Conservation (phyloP, 371 early-diverging fungal genomes). For the Entomophthora muscae region DNA sequence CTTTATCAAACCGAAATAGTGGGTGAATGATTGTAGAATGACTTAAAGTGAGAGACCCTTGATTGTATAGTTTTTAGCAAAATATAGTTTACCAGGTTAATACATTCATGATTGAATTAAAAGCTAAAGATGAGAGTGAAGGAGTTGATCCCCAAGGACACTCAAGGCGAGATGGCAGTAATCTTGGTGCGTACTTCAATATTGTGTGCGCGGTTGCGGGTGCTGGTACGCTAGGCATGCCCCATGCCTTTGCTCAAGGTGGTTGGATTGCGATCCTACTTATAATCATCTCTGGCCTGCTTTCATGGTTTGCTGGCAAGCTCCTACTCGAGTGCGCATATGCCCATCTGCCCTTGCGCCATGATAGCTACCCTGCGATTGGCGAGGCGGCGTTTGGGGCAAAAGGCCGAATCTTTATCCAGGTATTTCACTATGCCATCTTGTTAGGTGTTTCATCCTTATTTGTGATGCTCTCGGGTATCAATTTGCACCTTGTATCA, state of each 20-base stretch:
- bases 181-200: constrained; percentile 6
- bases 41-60: too few relatives aligned
- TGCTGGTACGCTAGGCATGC: constrained; percentile 11
- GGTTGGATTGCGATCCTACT: constrained; percentile 11
- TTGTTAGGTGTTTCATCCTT: constrained; percentile 36
- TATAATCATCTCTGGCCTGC: constrained; percentile 8
- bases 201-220: constrained; percentile 12
- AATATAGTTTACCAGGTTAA: too few relatives aligned
- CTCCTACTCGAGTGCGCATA: constrained; percentile 14
- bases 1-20: too few relatives aligned
- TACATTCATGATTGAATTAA: too few relatives aligned
- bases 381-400: constrained; percentile 22
- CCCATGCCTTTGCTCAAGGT: constrained; percentile 11
- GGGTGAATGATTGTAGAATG: too few relatives aligned
- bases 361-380: constrained; percentile 16
- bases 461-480: constrained; percentile 31
- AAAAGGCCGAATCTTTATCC: constrained; percentile 15
- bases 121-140: neutral
- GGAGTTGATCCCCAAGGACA: neutral
- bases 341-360: constrained; percentile 8
- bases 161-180: neutral
- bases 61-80: too few relatives aligned
- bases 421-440: constrained; percentile 35
- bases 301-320: constrained; percentile 9
- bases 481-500: constrained; percentile 28